Percentiles rank a stretch among this genome's conserved stretches.
These are phyloP conservation scores for Codiaeum variegatum DNA, from an alignment of 441 rosid species.

Conservation along the genomic window DNA sequence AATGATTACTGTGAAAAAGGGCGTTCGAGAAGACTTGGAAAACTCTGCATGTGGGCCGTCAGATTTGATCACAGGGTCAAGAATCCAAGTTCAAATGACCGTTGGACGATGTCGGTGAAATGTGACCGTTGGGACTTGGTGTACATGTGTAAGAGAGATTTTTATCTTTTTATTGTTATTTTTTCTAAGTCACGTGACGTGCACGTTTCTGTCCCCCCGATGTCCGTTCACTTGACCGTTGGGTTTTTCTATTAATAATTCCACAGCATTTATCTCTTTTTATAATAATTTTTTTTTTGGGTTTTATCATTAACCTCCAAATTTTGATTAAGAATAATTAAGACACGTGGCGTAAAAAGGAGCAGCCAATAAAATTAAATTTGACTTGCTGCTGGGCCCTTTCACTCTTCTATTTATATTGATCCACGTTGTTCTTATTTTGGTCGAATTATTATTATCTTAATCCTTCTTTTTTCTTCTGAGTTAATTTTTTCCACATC, in stretches of 20 bases:
- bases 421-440: background rate
- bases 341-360: constrained; percentile 29
- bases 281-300: background rate
- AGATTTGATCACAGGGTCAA: constrained; percentile 60
- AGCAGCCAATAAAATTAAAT: constrained; percentile 20
- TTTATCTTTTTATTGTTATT: background rate
- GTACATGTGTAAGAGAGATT: constrained; percentile 33
- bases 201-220: constrained; percentile 50
- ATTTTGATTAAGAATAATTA: background rate
- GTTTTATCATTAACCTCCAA: constrained; percentile 14
- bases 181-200: constrained; percentile 27
- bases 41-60: constrained; percentile 31
- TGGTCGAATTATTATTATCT: background rate
- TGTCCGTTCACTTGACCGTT: constrained; percentile 55
- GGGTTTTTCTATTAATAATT: constrained; percentile 13
- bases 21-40: constrained; percentile 35
- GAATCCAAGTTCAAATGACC: constrained; percentile 53
- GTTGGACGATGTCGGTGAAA: constrained; percentile 82
- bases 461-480: too few species aligned
- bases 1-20: constrained; percentile 19
- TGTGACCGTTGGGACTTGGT: constrained; percentile 80
- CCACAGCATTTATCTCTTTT: background rate
- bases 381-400: constrained; percentile 9
- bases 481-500: too few species aligned
- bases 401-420: background rate